These are phyloP conservation scores for Lactifluus echinatus DNA, from an alignment of 768 basidiomycete genomes.

Conservation along the genomic window DNA sequence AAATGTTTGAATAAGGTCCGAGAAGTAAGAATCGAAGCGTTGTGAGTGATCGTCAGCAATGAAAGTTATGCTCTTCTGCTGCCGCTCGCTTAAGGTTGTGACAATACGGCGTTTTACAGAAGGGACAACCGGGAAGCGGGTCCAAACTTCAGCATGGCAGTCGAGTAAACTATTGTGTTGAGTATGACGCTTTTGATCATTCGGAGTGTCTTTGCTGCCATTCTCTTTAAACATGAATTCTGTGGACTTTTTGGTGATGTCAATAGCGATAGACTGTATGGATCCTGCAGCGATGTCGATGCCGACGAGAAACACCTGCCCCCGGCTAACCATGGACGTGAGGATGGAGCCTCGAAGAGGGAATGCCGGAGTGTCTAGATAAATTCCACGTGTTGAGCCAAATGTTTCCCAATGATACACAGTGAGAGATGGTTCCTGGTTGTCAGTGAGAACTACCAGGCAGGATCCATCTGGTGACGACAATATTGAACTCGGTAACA, in stretches of 20 bases:
- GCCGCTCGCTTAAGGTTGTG: conserved; percentile 23
- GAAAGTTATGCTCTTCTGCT: conserved; percentile 34
- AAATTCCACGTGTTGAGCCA: conserved; percentile 41
- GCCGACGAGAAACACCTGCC: conserved; percentile 35
- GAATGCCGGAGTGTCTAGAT: conserved; percentile 28
- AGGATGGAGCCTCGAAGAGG: conserved; percentile 24
- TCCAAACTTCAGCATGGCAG: conserved; percentile 13
- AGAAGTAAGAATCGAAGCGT: conserved; percentile 36
- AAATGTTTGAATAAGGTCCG: conserved; percentile 37
- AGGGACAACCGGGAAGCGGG: conserved; percentile 8
- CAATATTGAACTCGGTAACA: conserved; percentile 30
- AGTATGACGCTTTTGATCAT: conserved; percentile 20
- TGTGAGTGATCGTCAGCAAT: conserved; percentile 32
- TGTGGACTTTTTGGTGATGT: conserved; percentile 47
- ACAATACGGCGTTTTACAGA: conserved; percentile 7
- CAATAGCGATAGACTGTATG: conserved; percentile 37
- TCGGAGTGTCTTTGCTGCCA: conserved; percentile 23
- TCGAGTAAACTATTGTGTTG: conserved; percentile 32
- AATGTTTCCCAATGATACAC: conserved; percentile 52
- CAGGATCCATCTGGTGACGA: conserved; percentile 51
- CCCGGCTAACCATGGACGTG: conserved; percentile 40
- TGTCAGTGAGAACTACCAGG: conserved; percentile 29
- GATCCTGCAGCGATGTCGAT: conserved; percentile 29
- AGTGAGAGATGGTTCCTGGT: conserved; percentile 21
- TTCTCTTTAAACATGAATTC: conserved; percentile 48